phyloP scores from a whole-genome alignment of 495 filamentous ascomycete species.

The Cercophora sp. region DNA sequence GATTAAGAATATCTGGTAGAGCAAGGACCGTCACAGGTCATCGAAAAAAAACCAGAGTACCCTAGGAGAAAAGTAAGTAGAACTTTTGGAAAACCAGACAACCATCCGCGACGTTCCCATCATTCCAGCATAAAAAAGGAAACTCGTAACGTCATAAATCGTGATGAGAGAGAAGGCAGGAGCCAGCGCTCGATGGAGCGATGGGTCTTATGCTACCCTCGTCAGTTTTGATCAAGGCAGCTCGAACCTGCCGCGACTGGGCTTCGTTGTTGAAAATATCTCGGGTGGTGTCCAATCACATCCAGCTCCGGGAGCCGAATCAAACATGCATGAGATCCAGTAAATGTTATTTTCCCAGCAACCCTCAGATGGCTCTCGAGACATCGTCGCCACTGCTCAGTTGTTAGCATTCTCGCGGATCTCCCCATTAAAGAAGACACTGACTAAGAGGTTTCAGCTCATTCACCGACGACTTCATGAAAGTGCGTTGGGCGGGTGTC shows the following conservation, averaged over 20 bases:
- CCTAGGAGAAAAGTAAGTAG: too few relatives aligned
- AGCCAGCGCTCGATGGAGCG: not conserved
- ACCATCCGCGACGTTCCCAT: too few relatives aligned
- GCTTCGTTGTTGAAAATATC: slow-evolving; percentile 16
- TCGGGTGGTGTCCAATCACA: slow-evolving; percentile 19
- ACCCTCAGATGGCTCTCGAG: slow-evolving; percentile 13
- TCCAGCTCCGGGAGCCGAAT: slow-evolving; percentile 1
- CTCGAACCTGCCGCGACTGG: slow-evolving; percentile 17
- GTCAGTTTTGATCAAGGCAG: not conserved
- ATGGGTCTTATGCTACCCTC: not conserved
- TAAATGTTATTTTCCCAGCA: slow-evolving; percentile 30
- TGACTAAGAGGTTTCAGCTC: slow-evolving; percentile 15
- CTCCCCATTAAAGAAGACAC: not conserved
- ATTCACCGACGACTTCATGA: slow-evolving; percentile 13
- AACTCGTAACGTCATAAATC: not conserved
- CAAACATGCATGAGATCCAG: slow-evolving; percentile 29
- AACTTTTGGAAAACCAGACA: too few relatives aligned
- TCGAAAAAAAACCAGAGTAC: too few relatives aligned
- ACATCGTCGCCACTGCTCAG: slow-evolving; percentile 15
- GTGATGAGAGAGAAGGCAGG: not conserved
- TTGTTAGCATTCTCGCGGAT: not conserved
- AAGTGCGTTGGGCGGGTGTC: slow-evolving; percentile 13
- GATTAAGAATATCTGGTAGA: too few relatives aligned
- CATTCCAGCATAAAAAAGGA: too few relatives aligned
- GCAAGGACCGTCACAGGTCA: too few relatives aligned